These are phyloP conservation scores for Kodamaea fungicola DNA, from an alignment of 1,139 yeast genomes.

Conservation along the genomic window DNA sequence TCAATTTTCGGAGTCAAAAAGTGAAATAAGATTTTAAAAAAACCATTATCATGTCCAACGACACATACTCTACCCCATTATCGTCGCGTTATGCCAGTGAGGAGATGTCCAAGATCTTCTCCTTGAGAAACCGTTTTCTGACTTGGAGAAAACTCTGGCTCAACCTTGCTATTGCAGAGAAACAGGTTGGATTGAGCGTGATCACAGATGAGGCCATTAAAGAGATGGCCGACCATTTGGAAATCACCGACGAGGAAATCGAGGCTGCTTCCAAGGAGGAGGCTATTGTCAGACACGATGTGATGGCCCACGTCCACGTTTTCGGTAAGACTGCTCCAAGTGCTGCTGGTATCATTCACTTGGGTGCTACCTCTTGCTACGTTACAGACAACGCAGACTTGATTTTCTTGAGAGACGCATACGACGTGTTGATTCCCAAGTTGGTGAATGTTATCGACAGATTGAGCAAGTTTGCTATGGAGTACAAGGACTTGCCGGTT, in stretches of 20 bases:
- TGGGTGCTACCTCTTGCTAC: constrained; percentile 97
- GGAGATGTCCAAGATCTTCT: constrained; percentile 92
- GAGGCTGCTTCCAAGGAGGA: constrained; percentile 88
- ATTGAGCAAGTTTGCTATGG: constrained; percentile 79
- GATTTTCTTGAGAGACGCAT: constrained; percentile 92
- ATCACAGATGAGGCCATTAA: constrained; percentile 88
- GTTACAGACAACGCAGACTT: constrained; percentile 98
- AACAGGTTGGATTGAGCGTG: constrained; percentile 79
- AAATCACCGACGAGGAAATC: constrained; percentile 89
- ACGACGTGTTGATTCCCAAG: constrained; percentile 89
- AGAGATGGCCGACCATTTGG: constrained; percentile 74
- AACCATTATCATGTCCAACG: constrained; percentile 30
- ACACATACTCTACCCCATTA: constrained; percentile 84
- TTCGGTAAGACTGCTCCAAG: constrained; percentile 91
- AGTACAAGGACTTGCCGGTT: constrained; percentile 93
- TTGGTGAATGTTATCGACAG: constrained; percentile 93
- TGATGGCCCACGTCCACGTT: constrained; percentile 98
- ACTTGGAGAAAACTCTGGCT: constrained; percentile 99
- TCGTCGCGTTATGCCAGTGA: constrained; percentile 97
- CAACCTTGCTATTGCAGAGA: constrained; percentile 92
- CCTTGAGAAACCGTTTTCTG: constrained; percentile 88
- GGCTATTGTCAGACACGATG: constrained; percentile 98
- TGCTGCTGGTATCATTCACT: constrained; percentile 96
- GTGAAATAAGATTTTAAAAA: background rate
- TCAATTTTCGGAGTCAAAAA: constrained; percentile 8